A percentile compares a stretch with the other conserved stretches of the same genome.
These are phyloP conservation scores for Phytophthora multivora DNA, from an alignment of 352 stramenopile genomes.

Conservation along the genomic window DNA sequence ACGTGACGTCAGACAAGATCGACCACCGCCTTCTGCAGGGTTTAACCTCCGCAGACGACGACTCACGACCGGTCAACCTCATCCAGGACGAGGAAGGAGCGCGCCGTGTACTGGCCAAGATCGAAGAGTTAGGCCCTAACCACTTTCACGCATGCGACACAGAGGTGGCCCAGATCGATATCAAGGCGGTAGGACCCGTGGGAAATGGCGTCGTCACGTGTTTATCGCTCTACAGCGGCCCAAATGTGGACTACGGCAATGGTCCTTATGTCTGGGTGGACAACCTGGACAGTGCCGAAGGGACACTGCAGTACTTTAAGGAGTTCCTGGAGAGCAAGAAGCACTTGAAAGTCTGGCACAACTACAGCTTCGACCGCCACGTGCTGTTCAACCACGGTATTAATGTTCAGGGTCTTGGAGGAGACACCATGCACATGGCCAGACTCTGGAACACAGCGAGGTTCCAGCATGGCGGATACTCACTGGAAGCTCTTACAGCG, in stretches of 20 bases:
- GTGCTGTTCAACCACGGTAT: slow-evolving; percentile 98
- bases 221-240: slow-evolving; percentile 96
- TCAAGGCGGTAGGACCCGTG: slow-evolving; percentile 94
- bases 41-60: slow-evolving; percentile 69
- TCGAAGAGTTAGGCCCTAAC: slow-evolving; percentile 59
- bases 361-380: slow-evolving; percentile 99
- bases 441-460: slow-evolving; percentile 88
- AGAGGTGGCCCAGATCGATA: slow-evolving; percentile 97
- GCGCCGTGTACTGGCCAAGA: slow-evolving; percentile 62
- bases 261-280: slow-evolving; percentile 91
- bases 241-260: slow-evolving; percentile 96
- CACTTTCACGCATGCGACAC: slow-evolving; percentile 97
- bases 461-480: slow-evolving; percentile 92
- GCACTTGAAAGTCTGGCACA: slow-evolving; percentile 98
- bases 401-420: slow-evolving; percentile 90
- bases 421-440: slow-evolving; percentile 99
- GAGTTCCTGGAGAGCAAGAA: slow-evolving; percentile 92
- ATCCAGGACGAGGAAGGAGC: slow-evolving; percentile 76
- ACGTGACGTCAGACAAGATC: slow-evolving; percentile 76
- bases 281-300: slow-evolving; percentile 92
- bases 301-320: slow-evolving; percentile 88
- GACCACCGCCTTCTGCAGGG: slow-evolving; percentile 57
- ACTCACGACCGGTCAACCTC: slow-evolving; percentile 72
- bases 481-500: slow-evolving; percentile 93
- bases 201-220: slow-evolving; percentile 98